A percentile compares a stretch with the other conserved stretches of the same genome.
These are phyloP conservation scores for Ustilago xerochloae DNA, from an alignment of 1,284 basidiomycete genomes.

Conservation along the genomic window DNA sequence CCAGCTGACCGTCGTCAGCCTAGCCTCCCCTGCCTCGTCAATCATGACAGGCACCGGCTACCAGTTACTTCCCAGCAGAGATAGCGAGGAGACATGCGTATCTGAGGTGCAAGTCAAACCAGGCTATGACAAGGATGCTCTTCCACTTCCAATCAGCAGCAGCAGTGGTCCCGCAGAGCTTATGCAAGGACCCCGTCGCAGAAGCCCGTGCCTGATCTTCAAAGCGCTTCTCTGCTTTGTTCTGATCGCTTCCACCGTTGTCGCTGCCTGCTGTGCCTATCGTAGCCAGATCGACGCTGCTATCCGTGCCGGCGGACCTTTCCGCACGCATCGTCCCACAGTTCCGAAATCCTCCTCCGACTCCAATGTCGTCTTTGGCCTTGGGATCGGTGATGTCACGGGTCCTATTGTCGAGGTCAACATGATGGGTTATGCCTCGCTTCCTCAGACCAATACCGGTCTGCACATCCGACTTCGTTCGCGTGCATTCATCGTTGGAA, in stretches of 20 bases:
- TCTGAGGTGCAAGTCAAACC: constrained; percentile 9
- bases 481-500: constrained; percentile 80
- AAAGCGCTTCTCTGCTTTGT: constrained; percentile 24
- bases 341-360: background rate
- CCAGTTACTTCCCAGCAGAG: constrained; percentile 29
- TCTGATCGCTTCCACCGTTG: constrained; percentile 12
- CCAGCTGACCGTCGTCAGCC: constrained; percentile 8
- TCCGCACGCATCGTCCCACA: background rate
- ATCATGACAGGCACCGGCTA: constrained; percentile 40
- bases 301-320: constrained; percentile 7
- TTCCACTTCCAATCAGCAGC: background rate
- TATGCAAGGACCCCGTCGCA: background rate
- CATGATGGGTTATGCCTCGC: constrained; percentile 77
- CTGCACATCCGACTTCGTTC: constrained; percentile 82
- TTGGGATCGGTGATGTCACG: constrained; percentile 80
- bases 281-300: constrained; percentile 1
- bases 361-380: constrained; percentile 36
- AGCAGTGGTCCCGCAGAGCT: background rate
- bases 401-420: constrained; percentile 72
- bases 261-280: constrained; percentile 23
- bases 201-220: constrained; percentile 10
- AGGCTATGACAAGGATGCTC: constrained; percentile 1
- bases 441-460: constrained; percentile 79
- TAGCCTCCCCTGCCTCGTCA: background rate
- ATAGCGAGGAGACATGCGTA: constrained; percentile 37